Conservation (phyloP, 306 rosid species). For the Castanopsis chinensis region DNA sequence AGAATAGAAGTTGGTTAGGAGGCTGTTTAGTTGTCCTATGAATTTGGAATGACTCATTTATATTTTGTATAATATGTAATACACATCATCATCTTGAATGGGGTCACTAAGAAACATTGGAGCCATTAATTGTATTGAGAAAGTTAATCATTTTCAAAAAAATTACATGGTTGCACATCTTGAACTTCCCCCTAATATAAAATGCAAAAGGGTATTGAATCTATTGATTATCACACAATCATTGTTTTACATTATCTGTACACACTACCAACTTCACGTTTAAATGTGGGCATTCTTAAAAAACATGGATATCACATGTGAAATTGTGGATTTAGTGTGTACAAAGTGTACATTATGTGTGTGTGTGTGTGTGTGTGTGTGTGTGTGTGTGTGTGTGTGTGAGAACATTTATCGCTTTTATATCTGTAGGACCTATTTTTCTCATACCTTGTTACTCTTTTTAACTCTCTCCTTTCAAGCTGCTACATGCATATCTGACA, state of each 20-base stretch:
- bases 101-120: background rate
- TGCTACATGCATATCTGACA: conserved; percentile 35
- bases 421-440: conserved; percentile 13
- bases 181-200: background rate
- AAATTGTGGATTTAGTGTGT: too few species aligned
- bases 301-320: too few species aligned
- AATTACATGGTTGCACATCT: background rate
- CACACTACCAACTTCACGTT: too few species aligned
- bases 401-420: background rate
- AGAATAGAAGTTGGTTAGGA: background rate
- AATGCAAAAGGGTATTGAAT: background rate
- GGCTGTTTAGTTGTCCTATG: background rate
- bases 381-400: too few species aligned
- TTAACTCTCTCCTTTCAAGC: conserved; percentile 41
- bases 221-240: too few species aligned
- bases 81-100: background rate
- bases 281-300: too few species aligned
- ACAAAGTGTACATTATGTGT: too few species aligned
- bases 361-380: too few species aligned
- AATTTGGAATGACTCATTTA: background rate
- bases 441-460: conserved; percentile 24
- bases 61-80: background rate
- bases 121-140: background rate
- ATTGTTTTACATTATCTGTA: too few species aligned
- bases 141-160: background rate